A percentile compares a stretch with the other conserved stretches of the same genome.
Evolutionary conservation across 2,329 filamentous ascomycete genomes (phyloP).

Genomic region (Paecilomyces sp.): DNA sequence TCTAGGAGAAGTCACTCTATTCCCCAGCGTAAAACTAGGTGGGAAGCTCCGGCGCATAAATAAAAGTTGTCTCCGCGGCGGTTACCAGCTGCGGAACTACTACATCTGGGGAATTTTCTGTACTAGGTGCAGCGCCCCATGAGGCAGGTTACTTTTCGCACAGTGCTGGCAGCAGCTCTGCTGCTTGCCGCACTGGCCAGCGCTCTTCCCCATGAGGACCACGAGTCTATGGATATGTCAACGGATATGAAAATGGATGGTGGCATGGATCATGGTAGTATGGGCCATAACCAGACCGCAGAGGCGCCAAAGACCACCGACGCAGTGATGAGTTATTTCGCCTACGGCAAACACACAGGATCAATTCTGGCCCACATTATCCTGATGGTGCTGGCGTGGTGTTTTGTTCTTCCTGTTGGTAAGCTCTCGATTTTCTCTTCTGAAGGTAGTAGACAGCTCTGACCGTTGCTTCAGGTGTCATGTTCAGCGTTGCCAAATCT

Average conservation of each 20-base stretch:
- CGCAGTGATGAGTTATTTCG: slow-evolving; percentile 36
- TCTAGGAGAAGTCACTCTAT: background rate
- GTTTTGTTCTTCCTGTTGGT: slow-evolving; percentile 66
- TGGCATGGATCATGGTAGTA: slow-evolving; percentile 9
- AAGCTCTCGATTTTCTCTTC: slow-evolving; percentile 28
- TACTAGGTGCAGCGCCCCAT: slow-evolving; percentile 9
- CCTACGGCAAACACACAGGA: slow-evolving; percentile 30
- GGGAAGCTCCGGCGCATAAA: background rate
- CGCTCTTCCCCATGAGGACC: slow-evolving; percentile 27
- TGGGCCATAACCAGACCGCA: slow-evolving; percentile 17
- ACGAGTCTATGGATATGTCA: slow-evolving; percentile 21
- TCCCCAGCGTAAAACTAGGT: background rate
- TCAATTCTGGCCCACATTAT: slow-evolving; percentile 62
- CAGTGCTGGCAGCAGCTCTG: slow-evolving; percentile 20
- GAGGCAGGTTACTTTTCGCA: slow-evolving; percentile 14
- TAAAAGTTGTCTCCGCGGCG: background rate
- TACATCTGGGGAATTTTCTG: background rate
- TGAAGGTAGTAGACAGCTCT: background rate
- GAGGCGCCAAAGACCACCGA: slow-evolving; percentile 14
- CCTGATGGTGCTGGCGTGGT: slow-evolving; percentile 66
- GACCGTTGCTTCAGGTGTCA: slow-evolving; percentile 53
- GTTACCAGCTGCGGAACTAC: background rate
- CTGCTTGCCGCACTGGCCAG: slow-evolving; percentile 23
- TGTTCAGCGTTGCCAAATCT: slow-evolving; percentile 78
- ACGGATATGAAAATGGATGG: background rate